Conservation (phyloP, 176 grass and related monocot species). For the Oryza australiensis region DNA sequence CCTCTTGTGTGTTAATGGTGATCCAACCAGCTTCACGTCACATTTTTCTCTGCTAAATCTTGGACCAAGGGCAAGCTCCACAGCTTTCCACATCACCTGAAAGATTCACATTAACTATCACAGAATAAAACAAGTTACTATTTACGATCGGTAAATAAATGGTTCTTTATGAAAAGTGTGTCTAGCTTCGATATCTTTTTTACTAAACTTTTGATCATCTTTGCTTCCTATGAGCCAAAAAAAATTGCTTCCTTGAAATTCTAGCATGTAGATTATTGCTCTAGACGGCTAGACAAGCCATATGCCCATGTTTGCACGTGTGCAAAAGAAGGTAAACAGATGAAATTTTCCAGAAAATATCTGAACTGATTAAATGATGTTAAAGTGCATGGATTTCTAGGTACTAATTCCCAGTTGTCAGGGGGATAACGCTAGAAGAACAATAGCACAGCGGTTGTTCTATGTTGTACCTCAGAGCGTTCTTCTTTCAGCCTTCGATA, state of each 20-base stretch:
- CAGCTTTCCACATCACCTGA: conserved; percentile 96
- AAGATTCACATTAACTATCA: conserved; percentile 32
- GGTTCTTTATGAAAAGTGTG: conserved; percentile 1
- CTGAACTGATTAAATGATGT: background rate
- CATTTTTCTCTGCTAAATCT: conserved; percentile 78
- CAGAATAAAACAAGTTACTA: background rate
- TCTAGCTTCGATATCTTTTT: conserved; percentile 14
- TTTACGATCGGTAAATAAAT: conserved; percentile 5
- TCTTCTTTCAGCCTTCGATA: conserved; percentile 89
- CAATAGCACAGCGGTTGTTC: conserved; percentile 4
- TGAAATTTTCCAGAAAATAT: conserved; percentile 10
- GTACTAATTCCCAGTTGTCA: conserved; percentile 12
- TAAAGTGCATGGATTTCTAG: background rate
- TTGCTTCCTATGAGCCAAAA: background rate
- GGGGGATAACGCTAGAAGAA: background rate
- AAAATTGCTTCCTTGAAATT: background rate
- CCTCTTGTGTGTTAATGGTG: conserved; percentile 77
- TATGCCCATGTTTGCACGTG: conserved; percentile 13
- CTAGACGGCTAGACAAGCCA: background rate
- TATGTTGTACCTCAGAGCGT: conserved; percentile 66
- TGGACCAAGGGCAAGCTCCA: conserved; percentile 75
- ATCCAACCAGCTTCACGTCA: conserved; percentile 79
- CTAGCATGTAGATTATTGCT: background rate
- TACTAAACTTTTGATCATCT: conserved; percentile 20
- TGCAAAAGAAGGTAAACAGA: background rate